A percentile compares a stretch with the other conserved stretches of the same genome.
phyloP scores from a whole-genome alignment of 2,329 filamentous ascomycete species.

The Fusarium kyushuense region DNA sequence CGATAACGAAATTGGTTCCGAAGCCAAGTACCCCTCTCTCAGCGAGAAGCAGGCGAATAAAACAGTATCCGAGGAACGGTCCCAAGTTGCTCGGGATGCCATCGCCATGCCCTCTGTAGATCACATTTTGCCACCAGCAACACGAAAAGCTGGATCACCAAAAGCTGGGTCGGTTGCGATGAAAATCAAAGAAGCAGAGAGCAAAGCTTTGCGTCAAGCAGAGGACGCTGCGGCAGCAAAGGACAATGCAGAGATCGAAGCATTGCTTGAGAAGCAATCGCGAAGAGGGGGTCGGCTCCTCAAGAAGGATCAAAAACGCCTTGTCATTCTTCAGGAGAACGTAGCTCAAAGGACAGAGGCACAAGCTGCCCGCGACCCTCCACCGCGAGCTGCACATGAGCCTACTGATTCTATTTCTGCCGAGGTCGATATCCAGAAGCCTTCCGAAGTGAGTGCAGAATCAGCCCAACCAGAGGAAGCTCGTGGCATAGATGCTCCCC shows the following conservation, averaged over 20 bases:
- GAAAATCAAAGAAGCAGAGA: conserved; percentile 29
- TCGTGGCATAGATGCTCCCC: neutral
- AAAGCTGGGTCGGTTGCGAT: conserved; percentile 32
- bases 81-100: conserved; percentile 1
- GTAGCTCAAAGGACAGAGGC: conserved; percentile 43
- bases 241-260: conserved; percentile 52
- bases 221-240: conserved; percentile 39
- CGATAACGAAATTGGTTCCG: neutral
- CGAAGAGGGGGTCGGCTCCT: conserved; percentile 40
- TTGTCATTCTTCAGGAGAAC: conserved; percentile 37
- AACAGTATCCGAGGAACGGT: neutral
- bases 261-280: conserved; percentile 57
- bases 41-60: conserved; percentile 6
- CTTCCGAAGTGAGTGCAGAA: neutral
- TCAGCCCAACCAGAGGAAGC: conserved; percentile 4
- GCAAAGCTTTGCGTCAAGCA: conserved; percentile 41
- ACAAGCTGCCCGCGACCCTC: conserved; percentile 47
- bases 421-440: conserved; percentile 4
- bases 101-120: conserved; percentile 5
- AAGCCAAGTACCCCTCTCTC: neutral
- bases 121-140: conserved; percentile 48
- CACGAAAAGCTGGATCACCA: conserved; percentile 34
- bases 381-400: conserved; percentile 31
- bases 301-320: conserved; percentile 40
- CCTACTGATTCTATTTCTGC: conserved; percentile 6